Evolutionary conservation across 2,329 filamentous ascomycete genomes (phyloP), one percentile per base, ranked within the genome.

Genomic region (Microascus cirrosus): DNA sequence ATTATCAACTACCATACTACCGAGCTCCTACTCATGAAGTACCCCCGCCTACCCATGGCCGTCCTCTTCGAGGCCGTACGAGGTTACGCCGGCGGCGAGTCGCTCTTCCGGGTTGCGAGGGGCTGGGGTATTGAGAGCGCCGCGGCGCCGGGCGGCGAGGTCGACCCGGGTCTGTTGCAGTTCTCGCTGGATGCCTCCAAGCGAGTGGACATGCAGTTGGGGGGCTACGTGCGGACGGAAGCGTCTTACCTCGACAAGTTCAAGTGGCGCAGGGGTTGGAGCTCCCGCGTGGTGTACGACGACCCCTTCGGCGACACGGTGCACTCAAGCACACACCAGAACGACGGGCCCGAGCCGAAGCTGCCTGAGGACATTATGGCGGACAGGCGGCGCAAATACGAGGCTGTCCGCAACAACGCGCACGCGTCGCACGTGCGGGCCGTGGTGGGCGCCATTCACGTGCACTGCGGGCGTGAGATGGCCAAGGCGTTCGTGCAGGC

Each of bases 51-150:
- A 58, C 94, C 94, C 57, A 88, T 94, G 80, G 74, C 81, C n/a
- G 87, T 99, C 59, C 76, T 96, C 56, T 95, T 90, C 73, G 85
- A 91, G 57, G 87, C 90, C 35, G 86, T 95, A 76, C 86, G 87
- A 66, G 91, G 89, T 53, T 97, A 90, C 69, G 81, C 86, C 53
- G 94, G 94, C 4, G 80, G 83, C 6, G 82, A 84, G 63, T 85
- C 92, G 1, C 79, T 97, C 53, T 77, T 85, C 56, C 77, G 84
- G 22, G 81, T 97, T 63, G 84, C 89, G 18, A 77, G 80, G 61
- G 88, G 94, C 74, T 99, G 94, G 94, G 94, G 94, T 73, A 84
- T 97, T 18, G 93, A 97, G 70, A 74, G 79, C 51, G 93, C 90
- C n/a, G 89, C 88, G 12, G 86, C 84, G 22, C 94, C 94, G 0